Base-by-base conservation (phyloP, 139 green algal genomes). In the Tetradesmus lagerheimii region DNA sequence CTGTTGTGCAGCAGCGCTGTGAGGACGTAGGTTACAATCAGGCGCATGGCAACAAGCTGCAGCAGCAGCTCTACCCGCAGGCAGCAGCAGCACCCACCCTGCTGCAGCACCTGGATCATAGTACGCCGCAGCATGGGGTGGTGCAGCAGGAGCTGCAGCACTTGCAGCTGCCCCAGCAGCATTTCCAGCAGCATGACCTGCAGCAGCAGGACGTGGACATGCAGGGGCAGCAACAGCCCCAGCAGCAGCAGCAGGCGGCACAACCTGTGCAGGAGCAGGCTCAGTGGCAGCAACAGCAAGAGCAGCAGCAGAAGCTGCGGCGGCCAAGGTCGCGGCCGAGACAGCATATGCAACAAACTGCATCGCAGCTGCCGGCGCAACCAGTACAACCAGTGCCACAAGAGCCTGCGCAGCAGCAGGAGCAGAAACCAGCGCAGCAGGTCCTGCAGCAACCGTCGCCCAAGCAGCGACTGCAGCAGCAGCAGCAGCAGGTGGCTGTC, bases 181-280 rank as follows among this genome's bases (percentile, higher is more conserved):
- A 78, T 4, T 38, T 38, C 11, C 67, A 78, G 67, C 29, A 38
- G 4, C 67, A 78, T 27, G 67, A 78, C n/a, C n/a, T 29, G 37
- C 25, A 34, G 41, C 43, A 64, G 38, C 79, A 37, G 25, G 25
- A 25, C 9, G 2, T 71, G 11, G 38, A 85, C 9, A 50, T 27
- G 79, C 41, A 4, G 79, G 27, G 41, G 39, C 79, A 64, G 25
- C 79, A 85, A 39, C 43, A 85, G 79, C 39, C 15, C 1, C 67
- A 39, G n/a, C 67, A 37, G 80, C 41, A 31, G 64, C 27, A 23
- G 34, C 31, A 37, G 45, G 38, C 27, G 80, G 41, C 15, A 45
- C 80, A 86, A 45, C 80, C 27, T 31, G 45, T 74, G 75, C 71
- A 85, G 35, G 41, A 89, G 31, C 66, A 71, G 31, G 15, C 18